phyloP scores from a whole-genome alignment of 495 filamentous ascomycete species.

The Penicilliopsis zonata region DNA sequence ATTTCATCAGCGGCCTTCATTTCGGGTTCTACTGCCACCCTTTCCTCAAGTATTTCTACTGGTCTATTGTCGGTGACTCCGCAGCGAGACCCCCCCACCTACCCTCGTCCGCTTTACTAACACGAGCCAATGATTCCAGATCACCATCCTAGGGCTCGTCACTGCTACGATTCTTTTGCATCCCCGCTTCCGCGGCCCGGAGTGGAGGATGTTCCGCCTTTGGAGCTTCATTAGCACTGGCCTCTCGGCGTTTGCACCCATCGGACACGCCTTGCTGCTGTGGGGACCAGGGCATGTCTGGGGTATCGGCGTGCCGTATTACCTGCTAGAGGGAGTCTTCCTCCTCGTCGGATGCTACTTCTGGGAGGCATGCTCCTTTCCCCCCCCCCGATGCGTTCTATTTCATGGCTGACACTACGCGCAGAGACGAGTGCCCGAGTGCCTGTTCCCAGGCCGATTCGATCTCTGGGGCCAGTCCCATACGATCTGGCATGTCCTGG shows the following conservation, averaged over 20 bases:
- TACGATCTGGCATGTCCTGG: conserved; percentile 12
- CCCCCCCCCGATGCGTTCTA: not conserved
- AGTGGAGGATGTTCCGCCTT: conserved; percentile 17
- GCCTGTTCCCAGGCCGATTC: conserved; percentile 6
- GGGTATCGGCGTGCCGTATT: conserved; percentile 33
- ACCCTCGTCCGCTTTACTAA: too few species aligned
- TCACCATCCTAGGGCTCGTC: conserved; percentile 4
- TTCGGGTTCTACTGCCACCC: conserved; percentile 17
- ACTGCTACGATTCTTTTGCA: conserved; percentile 13
- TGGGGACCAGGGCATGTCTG: conserved; percentile 27
- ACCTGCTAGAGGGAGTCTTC: conserved; percentile 21
- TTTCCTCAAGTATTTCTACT: conserved; percentile 8
- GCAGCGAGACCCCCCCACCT: too few species aligned
- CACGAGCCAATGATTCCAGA: conserved; percentile 5
- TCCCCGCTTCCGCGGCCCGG: conserved; percentile 6
- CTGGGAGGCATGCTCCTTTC: conserved; percentile 7
- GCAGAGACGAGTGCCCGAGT: conserved; percentile 10
- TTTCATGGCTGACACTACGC: not conserved
- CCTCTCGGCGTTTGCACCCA: conserved; percentile 33
- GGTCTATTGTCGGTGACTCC: conserved; percentile 12
- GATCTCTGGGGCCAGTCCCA: conserved; percentile 13
- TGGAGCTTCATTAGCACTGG: conserved; percentile 34
- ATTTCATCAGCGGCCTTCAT: conserved; percentile 11
- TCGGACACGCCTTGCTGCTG: conserved; percentile 29
- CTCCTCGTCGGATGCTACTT: conserved; percentile 21